Percentiles rank a stretch among this genome's conserved stretches.
Evolutionary conservation across 805 yeast genomes (phyloP).

Genomic region (Yamadazyma laniorum): DNA sequence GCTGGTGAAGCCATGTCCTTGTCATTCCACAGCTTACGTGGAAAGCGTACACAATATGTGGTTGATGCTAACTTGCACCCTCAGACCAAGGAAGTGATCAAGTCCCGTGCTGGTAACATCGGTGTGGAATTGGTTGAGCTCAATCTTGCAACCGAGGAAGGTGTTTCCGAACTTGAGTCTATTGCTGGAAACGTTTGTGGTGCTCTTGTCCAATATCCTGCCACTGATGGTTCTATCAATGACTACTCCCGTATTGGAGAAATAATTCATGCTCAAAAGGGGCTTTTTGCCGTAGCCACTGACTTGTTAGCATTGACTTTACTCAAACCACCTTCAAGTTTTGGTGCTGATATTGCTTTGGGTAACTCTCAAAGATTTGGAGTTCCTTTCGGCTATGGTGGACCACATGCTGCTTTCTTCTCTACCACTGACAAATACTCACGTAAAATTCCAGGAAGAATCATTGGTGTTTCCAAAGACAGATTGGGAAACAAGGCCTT

Average conservation of each 20-base stretch:
- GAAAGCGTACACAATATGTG: conserved; percentile 65
- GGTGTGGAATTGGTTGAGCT: conserved; percentile 61
- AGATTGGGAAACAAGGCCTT: conserved; percentile 86
- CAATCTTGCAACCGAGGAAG: conserved; percentile 48
- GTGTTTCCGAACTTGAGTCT: conserved; percentile 23
- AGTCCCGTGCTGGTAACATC: conserved; percentile 75
- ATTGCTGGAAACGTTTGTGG: conserved; percentile 58
- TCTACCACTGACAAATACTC: conserved; percentile 79
- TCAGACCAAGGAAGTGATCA: conserved; percentile 79
- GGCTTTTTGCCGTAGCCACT: conserved; percentile 81
- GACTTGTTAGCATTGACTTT: conserved; percentile 88
- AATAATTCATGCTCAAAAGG: conserved; percentile 66
- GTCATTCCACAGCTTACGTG: conserved; percentile 63
- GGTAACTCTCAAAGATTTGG: conserved; percentile 96
- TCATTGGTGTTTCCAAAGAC: conserved; percentile 91
- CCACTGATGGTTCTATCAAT: conserved; percentile 69
- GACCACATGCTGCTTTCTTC: conserved; percentile 98
- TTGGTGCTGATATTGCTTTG: conserved; percentile 89
- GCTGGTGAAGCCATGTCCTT: conserved; percentile 96
- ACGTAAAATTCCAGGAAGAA: conserved; percentile 94
- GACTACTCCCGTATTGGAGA: conserved; percentile 59
- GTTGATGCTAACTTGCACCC: conserved; percentile 78
- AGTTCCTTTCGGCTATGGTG: conserved; percentile 97
- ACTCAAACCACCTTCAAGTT: conserved; percentile 76
- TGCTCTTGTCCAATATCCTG: conserved; percentile 86